Percentiles rank a stretch among this genome's conserved stretches.
These are phyloP conservation scores for Crocinoboletus sp. DNA, from an alignment of 1,284 basidiomycete genomes.

Conservation along the genomic window DNA sequence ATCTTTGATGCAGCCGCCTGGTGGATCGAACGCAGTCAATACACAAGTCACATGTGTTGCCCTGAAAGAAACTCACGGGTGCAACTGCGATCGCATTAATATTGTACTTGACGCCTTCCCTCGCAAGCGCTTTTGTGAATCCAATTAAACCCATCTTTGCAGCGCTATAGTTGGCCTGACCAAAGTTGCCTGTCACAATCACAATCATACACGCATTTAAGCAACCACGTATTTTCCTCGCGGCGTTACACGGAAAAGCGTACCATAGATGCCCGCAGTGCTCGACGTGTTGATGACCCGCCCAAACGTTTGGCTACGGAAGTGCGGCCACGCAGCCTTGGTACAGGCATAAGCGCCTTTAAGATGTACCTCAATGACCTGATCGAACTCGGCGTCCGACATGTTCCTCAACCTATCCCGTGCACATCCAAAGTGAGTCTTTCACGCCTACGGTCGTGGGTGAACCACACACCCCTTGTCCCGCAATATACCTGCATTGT, in stretches of 20 bases:
- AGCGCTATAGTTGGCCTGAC: conserved; percentile 92
- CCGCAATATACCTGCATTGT: conserved; percentile 95
- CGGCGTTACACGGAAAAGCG: conserved; percentile 10
- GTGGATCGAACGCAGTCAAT: background rate
- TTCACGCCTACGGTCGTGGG: background rate
- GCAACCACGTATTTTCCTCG: no score
- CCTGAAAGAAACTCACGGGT: conserved; percentile 54
- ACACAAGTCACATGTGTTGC: background rate
- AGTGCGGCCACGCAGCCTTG: conserved; percentile 95
- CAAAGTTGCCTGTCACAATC: conserved; percentile 77
- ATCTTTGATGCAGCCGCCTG: conserved; percentile 91
- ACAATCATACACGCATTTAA: background rate
- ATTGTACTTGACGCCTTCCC: conserved; percentile 90
- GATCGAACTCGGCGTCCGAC: conserved; percentile 87
- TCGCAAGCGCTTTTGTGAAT: conserved; percentile 90
- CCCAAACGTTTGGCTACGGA: conserved; percentile 94
- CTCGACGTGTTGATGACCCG: conserved; percentile 92
- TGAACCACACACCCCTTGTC: conserved; percentile 60
- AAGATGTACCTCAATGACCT: conserved; percentile 86
- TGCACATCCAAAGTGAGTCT: background rate
- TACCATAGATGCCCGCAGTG: conserved; percentile 81
- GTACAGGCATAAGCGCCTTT: conserved; percentile 96
- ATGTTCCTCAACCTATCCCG: conserved; percentile 81
- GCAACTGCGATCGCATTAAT: conserved; percentile 89
- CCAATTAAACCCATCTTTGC: conserved; percentile 88